phyloP scores from a whole-genome alignment of 2,329 filamentous ascomycete species.

The Stemphylium beticola region DNA sequence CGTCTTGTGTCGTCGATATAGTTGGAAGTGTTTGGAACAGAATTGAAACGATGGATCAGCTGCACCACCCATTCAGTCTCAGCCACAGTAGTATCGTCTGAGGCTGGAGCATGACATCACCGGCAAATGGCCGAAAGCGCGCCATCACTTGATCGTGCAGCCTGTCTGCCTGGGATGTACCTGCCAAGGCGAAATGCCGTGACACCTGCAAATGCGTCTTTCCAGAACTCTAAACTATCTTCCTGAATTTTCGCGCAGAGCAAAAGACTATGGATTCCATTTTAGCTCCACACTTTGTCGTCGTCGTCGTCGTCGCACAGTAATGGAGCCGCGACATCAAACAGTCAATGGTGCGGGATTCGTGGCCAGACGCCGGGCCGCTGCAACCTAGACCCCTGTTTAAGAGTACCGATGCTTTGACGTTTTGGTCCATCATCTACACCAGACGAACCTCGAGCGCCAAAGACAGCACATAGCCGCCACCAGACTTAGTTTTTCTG shows the following conservation, averaged over 20 bases:
- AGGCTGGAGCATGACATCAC: conserved; percentile 21
- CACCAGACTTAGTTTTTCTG: conserved; percentile 1
- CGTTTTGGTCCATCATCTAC: conserved; percentile 29
- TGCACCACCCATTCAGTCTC: not conserved
- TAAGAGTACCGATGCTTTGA: conserved; percentile 26
- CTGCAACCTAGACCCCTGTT: conserved; percentile 20
- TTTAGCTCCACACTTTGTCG: not conserved
- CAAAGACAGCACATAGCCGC: conserved; percentile 17
- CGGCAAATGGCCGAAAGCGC: conserved; percentile 8
- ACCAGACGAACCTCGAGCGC: conserved; percentile 16
- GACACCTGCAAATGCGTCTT: not conserved
- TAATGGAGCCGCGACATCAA: not conserved
- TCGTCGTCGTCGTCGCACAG: not conserved
- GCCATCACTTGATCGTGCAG: conserved; percentile 23
- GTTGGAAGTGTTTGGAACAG: not conserved
- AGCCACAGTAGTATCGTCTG: not conserved
- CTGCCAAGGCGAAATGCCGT: conserved; percentile 28
- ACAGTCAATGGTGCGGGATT: conserved; percentile 8
- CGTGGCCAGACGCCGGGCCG: conserved; percentile 17
- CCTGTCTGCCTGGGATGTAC: conserved; percentile 12
- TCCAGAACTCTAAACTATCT: conserved; percentile 1
- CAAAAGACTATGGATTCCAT: not conserved
- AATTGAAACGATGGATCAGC: not conserved
- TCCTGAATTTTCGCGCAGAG: not conserved
- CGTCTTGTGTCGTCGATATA: no score